phyloP scores from a whole-genome alignment of 2,329 filamentous ascomycete genomes.

The Cytospora paraplurivora region DNA sequence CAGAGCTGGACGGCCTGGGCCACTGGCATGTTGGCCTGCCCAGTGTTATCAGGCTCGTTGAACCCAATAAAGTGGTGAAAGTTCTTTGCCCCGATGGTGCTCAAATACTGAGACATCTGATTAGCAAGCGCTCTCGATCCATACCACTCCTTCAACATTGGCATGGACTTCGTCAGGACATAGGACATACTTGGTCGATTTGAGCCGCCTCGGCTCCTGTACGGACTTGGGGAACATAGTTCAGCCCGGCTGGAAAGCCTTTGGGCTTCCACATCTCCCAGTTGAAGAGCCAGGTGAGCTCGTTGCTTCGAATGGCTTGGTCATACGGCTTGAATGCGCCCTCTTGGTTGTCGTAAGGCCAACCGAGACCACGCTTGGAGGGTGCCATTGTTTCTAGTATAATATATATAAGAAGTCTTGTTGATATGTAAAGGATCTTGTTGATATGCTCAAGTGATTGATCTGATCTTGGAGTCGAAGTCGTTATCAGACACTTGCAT shows the following conservation, averaged over 20 bases:
- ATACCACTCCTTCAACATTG: too few relatives aligned
- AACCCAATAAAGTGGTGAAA: slow-evolving; percentile 23
- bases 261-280: slow-evolving; percentile 26
- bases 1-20: slow-evolving; percentile 16
- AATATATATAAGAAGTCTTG: neutral
- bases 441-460: neutral
- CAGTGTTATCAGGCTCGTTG: slow-evolving; percentile 21
- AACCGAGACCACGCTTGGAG: slow-evolving; percentile 24
- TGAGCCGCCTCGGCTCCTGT: slow-evolving; percentile 17
- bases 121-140: neutral
- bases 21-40: slow-evolving; percentile 17
- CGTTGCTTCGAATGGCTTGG: slow-evolving; percentile 6
- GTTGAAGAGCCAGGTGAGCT: slow-evolving; percentile 23
- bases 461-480: neutral
- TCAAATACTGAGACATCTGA: slow-evolving; percentile 2
- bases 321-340: slow-evolving; percentile 15
- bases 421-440: neutral
- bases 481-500: neutral
- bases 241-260: slow-evolving; percentile 15
- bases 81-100: slow-evolving; percentile 7
- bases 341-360: slow-evolving; percentile 19
- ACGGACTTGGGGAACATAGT: slow-evolving; percentile 21
- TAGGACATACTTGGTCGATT: slow-evolving; percentile 18
- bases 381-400: slow-evolving; percentile 9
- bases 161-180: neutral